A percentile compares a stretch with the other conserved stretches of the same genome.
These are phyloP conservation scores for Puccinia triticina DNA, from an alignment of 1,284 basidiomycete genomes.

Conservation along the genomic window DNA sequence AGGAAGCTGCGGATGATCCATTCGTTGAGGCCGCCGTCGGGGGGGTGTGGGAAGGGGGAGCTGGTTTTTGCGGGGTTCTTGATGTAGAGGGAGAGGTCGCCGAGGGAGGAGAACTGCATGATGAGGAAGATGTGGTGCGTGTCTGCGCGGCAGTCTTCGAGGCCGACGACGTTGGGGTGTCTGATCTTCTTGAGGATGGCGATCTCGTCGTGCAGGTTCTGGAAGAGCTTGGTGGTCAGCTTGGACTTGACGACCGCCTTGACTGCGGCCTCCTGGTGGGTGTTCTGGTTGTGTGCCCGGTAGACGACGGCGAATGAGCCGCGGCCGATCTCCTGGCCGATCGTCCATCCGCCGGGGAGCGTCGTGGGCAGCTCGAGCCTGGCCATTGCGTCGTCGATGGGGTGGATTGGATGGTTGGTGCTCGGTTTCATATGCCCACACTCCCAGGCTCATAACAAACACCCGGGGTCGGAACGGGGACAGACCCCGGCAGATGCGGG, in stretches of 20 bases:
- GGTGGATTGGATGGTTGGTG: not conserved
- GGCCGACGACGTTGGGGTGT: slow-evolving; percentile 88
- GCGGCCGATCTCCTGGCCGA: slow-evolving; percentile 66
- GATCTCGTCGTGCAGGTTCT: slow-evolving; percentile 96
- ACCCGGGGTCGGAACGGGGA: too few species aligned
- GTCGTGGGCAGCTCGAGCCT: slow-evolving; percentile 25
- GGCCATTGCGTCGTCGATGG: too few species aligned
- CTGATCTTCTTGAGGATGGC: slow-evolving; percentile 91
- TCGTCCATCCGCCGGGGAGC: slow-evolving; percentile 63
- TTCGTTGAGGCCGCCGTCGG: slow-evolving; percentile 85
- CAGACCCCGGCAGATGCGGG: too few species aligned
- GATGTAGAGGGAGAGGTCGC: slow-evolving; percentile 94
- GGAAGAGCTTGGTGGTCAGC: slow-evolving; percentile 87
- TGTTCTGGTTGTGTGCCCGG: slow-evolving; percentile 72
- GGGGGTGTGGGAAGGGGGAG: slow-evolving; percentile 81
- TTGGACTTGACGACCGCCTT: slow-evolving; percentile 90
- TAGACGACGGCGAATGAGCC: slow-evolving; percentile 97
- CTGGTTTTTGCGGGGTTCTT: slow-evolving; percentile 86
- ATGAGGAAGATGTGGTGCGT: slow-evolving; percentile 93
- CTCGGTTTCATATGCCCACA: too few species aligned
- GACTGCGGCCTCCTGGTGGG: slow-evolving; percentile 74
- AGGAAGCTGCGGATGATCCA: slow-evolving; percentile 89
- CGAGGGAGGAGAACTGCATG: slow-evolving; percentile 95
- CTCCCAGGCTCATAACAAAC: too few species aligned
- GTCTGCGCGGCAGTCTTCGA: slow-evolving; percentile 88